Conservation (phyloP, 179 eudicot genomes). For the Drosera spatulata region DNA sequence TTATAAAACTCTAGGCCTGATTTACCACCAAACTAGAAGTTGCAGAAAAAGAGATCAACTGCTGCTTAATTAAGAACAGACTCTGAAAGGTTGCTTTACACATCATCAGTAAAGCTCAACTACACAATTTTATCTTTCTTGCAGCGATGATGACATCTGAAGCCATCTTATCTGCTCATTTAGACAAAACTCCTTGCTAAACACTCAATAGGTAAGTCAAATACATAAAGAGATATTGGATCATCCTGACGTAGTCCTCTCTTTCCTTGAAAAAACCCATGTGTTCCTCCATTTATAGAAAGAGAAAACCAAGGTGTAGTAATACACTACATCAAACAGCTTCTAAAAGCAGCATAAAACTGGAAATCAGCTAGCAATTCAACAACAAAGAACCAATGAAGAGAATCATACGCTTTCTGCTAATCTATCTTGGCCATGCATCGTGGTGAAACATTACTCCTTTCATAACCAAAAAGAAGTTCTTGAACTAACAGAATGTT, state of each 20-base stretch:
- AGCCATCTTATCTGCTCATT: too few species aligned
- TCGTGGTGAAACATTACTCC: background rate
- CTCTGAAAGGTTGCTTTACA: too few species aligned
- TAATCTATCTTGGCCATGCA: background rate
- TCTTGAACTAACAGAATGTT: background rate
- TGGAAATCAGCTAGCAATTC: background rate
- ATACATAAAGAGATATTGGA: background rate
- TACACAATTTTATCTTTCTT: too few species aligned
- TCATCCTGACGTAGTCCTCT: background rate
- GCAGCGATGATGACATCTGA: too few species aligned
- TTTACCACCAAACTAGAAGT: too few species aligned
- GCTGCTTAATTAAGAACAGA: too few species aligned
- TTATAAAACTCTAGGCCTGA: too few species aligned
- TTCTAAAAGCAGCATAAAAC: background rate
- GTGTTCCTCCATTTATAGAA: background rate
- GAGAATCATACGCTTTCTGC: constrained; percentile 1
- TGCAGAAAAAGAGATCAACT: too few species aligned
- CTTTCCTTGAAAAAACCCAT: background rate
- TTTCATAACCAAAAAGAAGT: background rate
- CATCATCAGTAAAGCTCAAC: too few species aligned
- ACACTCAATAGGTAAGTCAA: background rate
- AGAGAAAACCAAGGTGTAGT: background rate
- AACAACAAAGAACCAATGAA: background rate
- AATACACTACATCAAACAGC: background rate
- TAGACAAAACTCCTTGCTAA: background rate